Percentiles rank a stretch among this genome's conserved stretches.
These are phyloP conservation scores for Coemansia sp. DNA, from an alignment of 192 early-diverging fungal species.

Conservation along the genomic window DNA sequence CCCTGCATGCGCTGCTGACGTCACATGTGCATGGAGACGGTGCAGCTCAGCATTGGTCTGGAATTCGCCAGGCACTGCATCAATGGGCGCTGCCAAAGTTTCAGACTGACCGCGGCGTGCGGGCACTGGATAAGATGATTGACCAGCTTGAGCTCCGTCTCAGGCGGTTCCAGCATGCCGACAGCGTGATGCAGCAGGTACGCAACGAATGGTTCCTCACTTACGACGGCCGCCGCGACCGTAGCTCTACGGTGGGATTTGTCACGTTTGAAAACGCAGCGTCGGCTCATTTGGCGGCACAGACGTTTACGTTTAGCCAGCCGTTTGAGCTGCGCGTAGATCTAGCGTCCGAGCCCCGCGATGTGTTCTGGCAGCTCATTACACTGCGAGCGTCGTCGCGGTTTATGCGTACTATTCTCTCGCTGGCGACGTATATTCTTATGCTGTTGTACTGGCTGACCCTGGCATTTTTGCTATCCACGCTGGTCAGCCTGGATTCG, in stretches of 20 bases:
- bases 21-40: slow-evolving; percentile 8
- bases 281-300: slow-evolving; percentile 46
- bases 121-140: slow-evolving; percentile 17
- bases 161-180: slow-evolving; percentile 60
- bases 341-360: slow-evolving; percentile 49
- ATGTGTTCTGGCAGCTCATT: slow-evolving; percentile 50
- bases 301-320: slow-evolving; percentile 46
- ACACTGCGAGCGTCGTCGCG: slow-evolving; percentile 32
- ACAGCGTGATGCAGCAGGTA: slow-evolving; percentile 55
- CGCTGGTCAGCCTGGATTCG: slow-evolving; percentile 56
- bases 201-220: slow-evolving; percentile 44
- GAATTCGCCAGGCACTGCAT: slow-evolving; percentile 21
- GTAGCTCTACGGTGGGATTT: slow-evolving; percentile 45
- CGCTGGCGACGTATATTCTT: slow-evolving; percentile 57
- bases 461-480: slow-evolving; percentile 65
- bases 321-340: slow-evolving; percentile 49
- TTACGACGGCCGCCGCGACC: slow-evolving; percentile 35
- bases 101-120: slow-evolving; percentile 10
- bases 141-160: slow-evolving; percentile 59
- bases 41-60: not conserved
- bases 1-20: slow-evolving; percentile 18
- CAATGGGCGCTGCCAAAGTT: slow-evolving; percentile 35
- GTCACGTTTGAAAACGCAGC: slow-evolving; percentile 43
- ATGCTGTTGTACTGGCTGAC: slow-evolving; percentile 73
- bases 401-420: slow-evolving; percentile 17